Percentiles rank a stretch among this genome's conserved stretches.
These are phyloP conservation scores for Chalciporus chontae DNA, from an alignment of 768 basidiomycete species.

Conservation along the genomic window DNA sequence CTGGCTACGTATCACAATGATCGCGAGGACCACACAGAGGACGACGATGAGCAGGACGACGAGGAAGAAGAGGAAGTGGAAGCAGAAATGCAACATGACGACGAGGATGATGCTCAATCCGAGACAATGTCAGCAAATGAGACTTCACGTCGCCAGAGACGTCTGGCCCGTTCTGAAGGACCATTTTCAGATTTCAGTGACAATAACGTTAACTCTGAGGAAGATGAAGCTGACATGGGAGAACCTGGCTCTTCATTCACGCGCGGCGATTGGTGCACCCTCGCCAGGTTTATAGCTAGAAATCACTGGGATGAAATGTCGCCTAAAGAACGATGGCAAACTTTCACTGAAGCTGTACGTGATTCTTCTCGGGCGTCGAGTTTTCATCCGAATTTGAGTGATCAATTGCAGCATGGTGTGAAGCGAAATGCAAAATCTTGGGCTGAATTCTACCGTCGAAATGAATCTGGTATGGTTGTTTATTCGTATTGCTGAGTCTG, in stretches of 20 bases:
- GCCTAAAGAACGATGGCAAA: conserved; percentile 50
- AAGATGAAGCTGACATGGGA: conserved; percentile 47
- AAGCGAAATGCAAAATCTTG: conserved; percentile 52
- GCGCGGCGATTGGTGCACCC: conserved; percentile 58
- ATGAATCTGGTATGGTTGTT: conserved; percentile 43
- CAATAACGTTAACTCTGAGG: no score
- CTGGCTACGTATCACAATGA: conserved; percentile 34
- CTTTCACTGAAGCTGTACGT: conserved; percentile 50
- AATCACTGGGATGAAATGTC: conserved; percentile 42
- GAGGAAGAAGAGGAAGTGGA: conserved; percentile 30
- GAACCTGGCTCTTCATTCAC: conserved; percentile 45
- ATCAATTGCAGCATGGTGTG: conserved; percentile 42
- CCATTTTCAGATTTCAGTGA: conserved; percentile 18
- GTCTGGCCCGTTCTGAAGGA: conserved; percentile 21
- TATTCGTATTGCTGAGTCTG: neutral
- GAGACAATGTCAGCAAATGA: conserved; percentile 21
- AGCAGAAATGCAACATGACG: conserved; percentile 19
- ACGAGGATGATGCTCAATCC: conserved; percentile 21
- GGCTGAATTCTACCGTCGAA: conserved; percentile 55
- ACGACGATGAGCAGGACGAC: conserved; percentile 36
- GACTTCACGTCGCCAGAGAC: conserved; percentile 14
- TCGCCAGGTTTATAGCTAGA: conserved; percentile 57
- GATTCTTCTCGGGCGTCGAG: neutral
- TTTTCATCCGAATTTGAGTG: neutral
- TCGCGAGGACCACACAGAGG: conserved; percentile 30